Base-by-base conservation (phyloP, 2,329 filamentous ascomycete species). In the Tolypocladium amazonense region DNA sequence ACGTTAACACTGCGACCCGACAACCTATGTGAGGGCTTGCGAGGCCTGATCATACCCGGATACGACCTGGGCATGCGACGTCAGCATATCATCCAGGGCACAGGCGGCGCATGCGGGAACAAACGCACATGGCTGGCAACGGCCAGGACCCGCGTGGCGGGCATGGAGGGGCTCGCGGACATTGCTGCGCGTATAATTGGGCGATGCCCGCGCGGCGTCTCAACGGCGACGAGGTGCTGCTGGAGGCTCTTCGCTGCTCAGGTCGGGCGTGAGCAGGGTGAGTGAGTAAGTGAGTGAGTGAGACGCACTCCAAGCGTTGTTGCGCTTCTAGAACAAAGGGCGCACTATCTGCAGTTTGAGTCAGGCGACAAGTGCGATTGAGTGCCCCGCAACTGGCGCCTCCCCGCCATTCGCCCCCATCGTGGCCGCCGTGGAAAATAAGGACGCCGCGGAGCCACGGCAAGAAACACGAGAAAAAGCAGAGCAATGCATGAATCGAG, bases 121-220 rank as follows among this genome's bases (percentile, higher is more conserved):
- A 25, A 45, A 75, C 88, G 76, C 88, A 97, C 92, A 92, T 97
- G 92, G 76, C 92, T 97, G 72, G 92, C 92, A 67, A 97, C 84
- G 61, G 92, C 92, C 71, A 97, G 81, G 63, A 97, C 91, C 66
- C 79, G 78, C 59, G 84, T 85, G 67, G 85, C 81, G 41, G 82
- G 81, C 45, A 85, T 39, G 52, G 59, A 47, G 18, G 60, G 33
- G 47, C 47, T 59, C 23, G 61, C 55, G 43, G 62, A 58, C 53
- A 60, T 63, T 23, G n/a, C 58, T 11, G 43, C 23, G 27, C 43
- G 39, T 57, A 9, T 30, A 30, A 23, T 30, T 57, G 55, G 38
- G 30, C 43, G n/a, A 37, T 35, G 15, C 4, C 30, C 50, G 50
- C 30, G 50, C 50, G 37, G 30, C 50, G 30, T n/a, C 30, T 37